These are phyloP conservation scores for Auricularia auricula-judae DNA, from an alignment of 768 basidiomycete species.

Conservation along the genomic window DNA sequence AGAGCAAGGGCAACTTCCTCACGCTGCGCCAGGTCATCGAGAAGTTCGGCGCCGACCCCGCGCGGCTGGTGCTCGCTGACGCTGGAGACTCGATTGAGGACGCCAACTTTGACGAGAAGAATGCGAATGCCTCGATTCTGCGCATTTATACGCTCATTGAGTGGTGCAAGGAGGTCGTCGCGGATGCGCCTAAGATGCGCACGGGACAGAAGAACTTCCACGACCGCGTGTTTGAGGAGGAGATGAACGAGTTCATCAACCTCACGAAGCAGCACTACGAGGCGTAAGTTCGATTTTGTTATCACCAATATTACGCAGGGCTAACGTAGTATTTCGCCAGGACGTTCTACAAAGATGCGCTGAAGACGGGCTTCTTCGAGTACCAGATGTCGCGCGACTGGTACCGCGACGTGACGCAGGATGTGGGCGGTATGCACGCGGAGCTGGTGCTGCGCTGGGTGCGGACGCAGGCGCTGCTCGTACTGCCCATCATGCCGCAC, in stretches of 20 bases:
- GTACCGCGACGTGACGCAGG: conserved; percentile 84
- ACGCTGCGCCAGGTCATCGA: conserved; percentile 79
- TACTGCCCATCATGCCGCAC: conserved; percentile 86
- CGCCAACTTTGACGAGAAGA: conserved; percentile 98
- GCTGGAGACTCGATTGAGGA: conserved; percentile 97
- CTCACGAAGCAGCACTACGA: conserved; percentile 73
- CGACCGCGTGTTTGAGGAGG: conserved; percentile 83
- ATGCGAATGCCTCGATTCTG: conserved; percentile 92
- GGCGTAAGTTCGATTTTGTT: conserved; percentile 38
- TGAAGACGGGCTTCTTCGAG: conserved; percentile 94
- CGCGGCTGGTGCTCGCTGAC: conserved; percentile 84
- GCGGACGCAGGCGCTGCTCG: conserved; percentile 63
- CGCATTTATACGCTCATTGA: conserved; percentile 79
- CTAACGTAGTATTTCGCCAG: conserved; percentile 28
- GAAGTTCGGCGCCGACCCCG: conserved; percentile 97
- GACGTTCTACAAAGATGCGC: conserved; percentile 88
- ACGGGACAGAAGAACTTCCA: conserved; percentile 69
- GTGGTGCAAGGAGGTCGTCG: conserved; percentile 69
- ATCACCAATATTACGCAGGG: neutral
- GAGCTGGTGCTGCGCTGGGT: conserved; percentile 85
- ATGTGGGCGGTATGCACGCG: conserved; percentile 80
- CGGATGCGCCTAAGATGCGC: conserved; percentile 59
- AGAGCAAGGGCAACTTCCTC: conserved; percentile 91
- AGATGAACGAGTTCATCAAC: conserved; percentile 78
- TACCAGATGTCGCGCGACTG: conserved; percentile 86